Evolutionary conservation across 1,284 basidiomycete species (phyloP).

Genomic region (Ceratobasidium sp.): DNA sequence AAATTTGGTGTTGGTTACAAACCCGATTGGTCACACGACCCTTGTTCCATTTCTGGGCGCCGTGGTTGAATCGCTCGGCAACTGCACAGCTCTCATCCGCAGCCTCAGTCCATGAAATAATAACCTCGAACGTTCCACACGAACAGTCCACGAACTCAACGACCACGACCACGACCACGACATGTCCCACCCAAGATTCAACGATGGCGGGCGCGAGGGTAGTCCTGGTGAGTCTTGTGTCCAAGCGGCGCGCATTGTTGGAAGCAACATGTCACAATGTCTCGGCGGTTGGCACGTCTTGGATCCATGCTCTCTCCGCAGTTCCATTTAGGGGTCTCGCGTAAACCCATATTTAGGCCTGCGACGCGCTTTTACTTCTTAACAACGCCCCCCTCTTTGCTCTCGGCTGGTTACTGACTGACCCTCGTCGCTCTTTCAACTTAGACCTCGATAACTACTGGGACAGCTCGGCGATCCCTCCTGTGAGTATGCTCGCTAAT

Average conservation of each 20-base stretch:
- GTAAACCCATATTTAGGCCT: slow-evolving; percentile 17
- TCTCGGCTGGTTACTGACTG: slow-evolving; percentile 19
- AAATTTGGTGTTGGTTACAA: background rate
- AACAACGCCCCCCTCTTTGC: slow-evolving; percentile 7
- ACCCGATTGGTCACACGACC: slow-evolving; percentile 1
- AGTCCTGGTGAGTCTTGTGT: slow-evolving; percentile 31
- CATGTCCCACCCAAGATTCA: slow-evolving; percentile 39
- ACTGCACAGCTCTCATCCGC: slow-evolving; percentile 21
- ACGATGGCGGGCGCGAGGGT: slow-evolving; percentile 28
- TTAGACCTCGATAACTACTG: slow-evolving; percentile 44
- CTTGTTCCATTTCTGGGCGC: slow-evolving; percentile 39
- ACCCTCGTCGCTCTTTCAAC: slow-evolving; percentile 35
- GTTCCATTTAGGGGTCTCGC: slow-evolving; percentile 22
- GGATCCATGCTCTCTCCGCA: slow-evolving; percentile 16
- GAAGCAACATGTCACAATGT: slow-evolving; percentile 5
- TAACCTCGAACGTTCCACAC: slow-evolving; percentile 16
- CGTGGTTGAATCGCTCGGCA: slow-evolving; percentile 28
- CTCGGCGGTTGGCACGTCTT: slow-evolving; percentile 14
- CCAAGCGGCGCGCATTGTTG: background rate
- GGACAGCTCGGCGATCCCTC: slow-evolving; percentile 24
- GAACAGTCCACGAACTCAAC: slow-evolving; percentile 17
- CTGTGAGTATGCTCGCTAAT: slow-evolving; percentile 11
- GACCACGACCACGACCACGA: background rate
- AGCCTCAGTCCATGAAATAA: slow-evolving; percentile 2
- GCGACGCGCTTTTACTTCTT: slow-evolving; percentile 31